Percentiles rank a stretch among this genome's conserved stretches.
Evolutionary conservation across 2,329 filamentous ascomycete genomes (phyloP).

Genomic region (Ophiostoma novo-ulmi): DNA sequence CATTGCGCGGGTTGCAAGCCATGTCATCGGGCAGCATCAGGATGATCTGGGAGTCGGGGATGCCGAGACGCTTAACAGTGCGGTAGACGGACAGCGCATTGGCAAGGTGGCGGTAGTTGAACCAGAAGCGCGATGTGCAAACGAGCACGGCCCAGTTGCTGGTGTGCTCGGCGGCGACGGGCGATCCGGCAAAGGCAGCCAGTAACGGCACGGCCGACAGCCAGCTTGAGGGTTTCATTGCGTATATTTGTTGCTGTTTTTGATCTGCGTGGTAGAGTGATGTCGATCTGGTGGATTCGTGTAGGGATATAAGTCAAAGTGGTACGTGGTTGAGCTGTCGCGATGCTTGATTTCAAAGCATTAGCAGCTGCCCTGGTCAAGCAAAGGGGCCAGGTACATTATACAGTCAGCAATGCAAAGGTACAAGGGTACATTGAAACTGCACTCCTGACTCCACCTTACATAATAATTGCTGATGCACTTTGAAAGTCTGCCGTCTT

Average conservation of each 20-base stretch:
- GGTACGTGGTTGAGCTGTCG: slow-evolving; percentile 2
- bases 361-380: background rate
- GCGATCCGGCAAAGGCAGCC: slow-evolving; percentile 45
- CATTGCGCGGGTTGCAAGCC: slow-evolving; percentile 98
- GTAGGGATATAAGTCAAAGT: background rate
- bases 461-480: background rate
- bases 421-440: background rate
- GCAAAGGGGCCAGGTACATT: background rate
- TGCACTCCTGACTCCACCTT: background rate
- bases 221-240: slow-evolving; percentile 49
- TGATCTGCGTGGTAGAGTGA: background rate
- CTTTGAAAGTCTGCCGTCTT: background rate
- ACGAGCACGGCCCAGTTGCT: slow-evolving; percentile 99
- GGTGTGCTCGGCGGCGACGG: slow-evolving; percentile 67
- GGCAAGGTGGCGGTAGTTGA: slow-evolving; percentile 97
- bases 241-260: slow-evolving; percentile 16
- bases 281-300: background rate
- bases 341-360: slow-evolving; percentile 12
- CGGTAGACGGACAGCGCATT: slow-evolving; percentile 97
- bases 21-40: slow-evolving; percentile 99
- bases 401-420: background rate
- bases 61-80: slow-evolving; percentile 94
- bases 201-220: slow-evolving; percentile 38
- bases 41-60: slow-evolving; percentile 97
- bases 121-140: slow-evolving; percentile 98